These are phyloP conservation scores for Sporothrix humicola DNA, from an alignment of 2,329 filamentous ascomycete species.

Conservation along the genomic window DNA sequence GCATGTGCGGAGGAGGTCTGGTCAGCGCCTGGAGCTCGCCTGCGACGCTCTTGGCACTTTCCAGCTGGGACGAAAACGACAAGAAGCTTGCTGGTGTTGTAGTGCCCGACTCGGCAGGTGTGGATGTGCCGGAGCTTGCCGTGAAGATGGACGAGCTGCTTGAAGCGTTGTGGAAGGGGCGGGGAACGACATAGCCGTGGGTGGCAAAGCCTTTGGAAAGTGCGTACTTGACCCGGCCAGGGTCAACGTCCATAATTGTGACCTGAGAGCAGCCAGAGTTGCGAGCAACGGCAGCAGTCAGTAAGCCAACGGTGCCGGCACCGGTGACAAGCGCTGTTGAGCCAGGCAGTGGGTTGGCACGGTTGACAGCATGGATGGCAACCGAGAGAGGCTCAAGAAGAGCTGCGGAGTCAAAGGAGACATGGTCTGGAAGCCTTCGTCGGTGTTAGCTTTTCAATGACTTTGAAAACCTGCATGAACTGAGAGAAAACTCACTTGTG, in stretches of 20 bases:
- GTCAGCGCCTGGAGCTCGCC: slow-evolving; percentile 55
- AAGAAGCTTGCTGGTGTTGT: slow-evolving; percentile 55
- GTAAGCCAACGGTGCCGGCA: slow-evolving; percentile 66
- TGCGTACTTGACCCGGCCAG: slow-evolving; percentile 65
- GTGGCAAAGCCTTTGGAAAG: slow-evolving; percentile 64
- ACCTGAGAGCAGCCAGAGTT: slow-evolving; percentile 65
- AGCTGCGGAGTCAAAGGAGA: slow-evolving; percentile 65
- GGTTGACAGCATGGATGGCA: slow-evolving; percentile 65
- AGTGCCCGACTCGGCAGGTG: slow-evolving; percentile 50
- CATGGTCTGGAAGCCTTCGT: slow-evolving; percentile 60
- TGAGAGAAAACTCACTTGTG: slow-evolving; percentile 56
- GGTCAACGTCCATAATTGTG: slow-evolving; percentile 66
- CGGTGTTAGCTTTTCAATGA: neutral
- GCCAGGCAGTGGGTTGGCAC: slow-evolving; percentile 57
- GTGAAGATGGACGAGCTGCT: slow-evolving; percentile 52
- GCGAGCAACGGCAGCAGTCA: slow-evolving; percentile 67
- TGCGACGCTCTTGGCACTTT: slow-evolving; percentile 57
- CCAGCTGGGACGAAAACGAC: slow-evolving; percentile 56
- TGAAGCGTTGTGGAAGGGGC: slow-evolving; percentile 50
- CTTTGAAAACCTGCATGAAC: neutral
- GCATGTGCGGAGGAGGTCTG: slow-evolving; percentile 42
- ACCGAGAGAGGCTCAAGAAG: slow-evolving; percentile 67
- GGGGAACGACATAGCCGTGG: slow-evolving; percentile 61
- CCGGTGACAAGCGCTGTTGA: slow-evolving; percentile 68
- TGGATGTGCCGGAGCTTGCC: slow-evolving; percentile 57